Percentiles rank a stretch among this genome's conserved stretches.
phyloP scores from a whole-genome alignment of 768 basidiomycete species.

The Lanmaoa rubissima region DNA sequence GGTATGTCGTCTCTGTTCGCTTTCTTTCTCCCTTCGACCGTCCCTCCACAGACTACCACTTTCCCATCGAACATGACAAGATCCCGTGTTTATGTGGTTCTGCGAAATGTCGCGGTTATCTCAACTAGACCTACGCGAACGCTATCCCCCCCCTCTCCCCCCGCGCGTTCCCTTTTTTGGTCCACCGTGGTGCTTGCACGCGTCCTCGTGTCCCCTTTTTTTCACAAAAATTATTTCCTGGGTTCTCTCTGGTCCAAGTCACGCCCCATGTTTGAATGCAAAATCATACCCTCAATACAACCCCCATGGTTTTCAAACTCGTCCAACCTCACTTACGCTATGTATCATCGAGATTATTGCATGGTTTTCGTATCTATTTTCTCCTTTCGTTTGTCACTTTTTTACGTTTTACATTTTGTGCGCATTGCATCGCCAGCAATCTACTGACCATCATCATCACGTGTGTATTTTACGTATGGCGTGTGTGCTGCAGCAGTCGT shows the following conservation, averaged over 20 bases:
- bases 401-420: not conserved
- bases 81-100: constrained; percentile 92
- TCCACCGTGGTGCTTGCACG: not conserved
- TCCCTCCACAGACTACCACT: constrained; percentile 81
- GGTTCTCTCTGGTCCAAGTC: constrained; percentile 1
- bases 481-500: not conserved
- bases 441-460: constrained; percentile 5
- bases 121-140: constrained; percentile 62
- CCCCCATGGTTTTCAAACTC: not conserved
- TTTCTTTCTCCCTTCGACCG: not conserved
- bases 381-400: not conserved
- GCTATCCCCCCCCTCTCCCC: too few species aligned
- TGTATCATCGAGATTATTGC: constrained; percentile 32
- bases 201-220: not conserved
- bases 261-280: constrained; percentile 10
- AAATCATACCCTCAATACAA: constrained; percentile 22
- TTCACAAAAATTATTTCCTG: not conserved
- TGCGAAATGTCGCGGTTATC: constrained; percentile 87
- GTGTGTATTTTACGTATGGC: not conserved
- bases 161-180: not conserved
- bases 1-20: constrained; percentile 48
- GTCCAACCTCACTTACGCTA: constrained; percentile 24
- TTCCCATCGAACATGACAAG: constrained; percentile 98
- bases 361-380: constrained; percentile 8
- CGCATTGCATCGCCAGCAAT: constrained; percentile 17